phyloP scores from a whole-genome alignment of 345 rosid species.

The Melastoma malabathricum region DNA sequence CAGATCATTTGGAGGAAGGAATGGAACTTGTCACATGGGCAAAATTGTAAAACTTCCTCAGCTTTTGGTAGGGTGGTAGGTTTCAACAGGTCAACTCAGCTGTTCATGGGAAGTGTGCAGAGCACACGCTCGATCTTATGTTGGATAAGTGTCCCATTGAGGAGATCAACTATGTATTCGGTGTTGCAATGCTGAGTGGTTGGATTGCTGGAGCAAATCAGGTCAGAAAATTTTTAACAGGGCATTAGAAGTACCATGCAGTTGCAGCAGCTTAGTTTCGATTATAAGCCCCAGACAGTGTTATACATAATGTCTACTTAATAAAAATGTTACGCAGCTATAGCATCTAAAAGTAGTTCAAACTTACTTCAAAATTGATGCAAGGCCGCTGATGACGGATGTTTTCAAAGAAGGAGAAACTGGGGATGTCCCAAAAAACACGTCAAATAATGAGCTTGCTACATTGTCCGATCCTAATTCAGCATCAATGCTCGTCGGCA shows the following conservation, averaged over 20 bases:
- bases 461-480: constrained; percentile 49
- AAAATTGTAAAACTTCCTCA: not conserved
- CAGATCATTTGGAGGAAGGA: constrained; percentile 71
- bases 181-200: constrained; percentile 55
- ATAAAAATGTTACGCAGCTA: too few relatives aligned
- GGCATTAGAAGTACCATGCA: not conserved
- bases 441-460: constrained; percentile 53
- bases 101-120: constrained; percentile 50
- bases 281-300: too few relatives aligned
- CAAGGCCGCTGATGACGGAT: constrained; percentile 46
- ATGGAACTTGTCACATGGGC: constrained; percentile 89
- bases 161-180: constrained; percentile 40
- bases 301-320: too few relatives aligned
- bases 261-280: too few relatives aligned
- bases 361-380: constrained; percentile 25
- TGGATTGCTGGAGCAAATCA: constrained; percentile 56
- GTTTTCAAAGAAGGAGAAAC: constrained; percentile 75
- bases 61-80: too few relatives aligned
- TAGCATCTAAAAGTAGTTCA: not conserved
- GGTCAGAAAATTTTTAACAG: constrained; percentile 14
- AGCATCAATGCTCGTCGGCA: constrained; percentile 42
- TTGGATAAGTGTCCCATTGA: constrained; percentile 37
- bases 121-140: constrained; percentile 41
- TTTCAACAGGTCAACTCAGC: constrained; percentile 54
- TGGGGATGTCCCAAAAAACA: constrained; percentile 59